phyloP scores from a whole-genome alignment of 176 grass and related monocot genomes.

The Avena eriantha region DNA sequence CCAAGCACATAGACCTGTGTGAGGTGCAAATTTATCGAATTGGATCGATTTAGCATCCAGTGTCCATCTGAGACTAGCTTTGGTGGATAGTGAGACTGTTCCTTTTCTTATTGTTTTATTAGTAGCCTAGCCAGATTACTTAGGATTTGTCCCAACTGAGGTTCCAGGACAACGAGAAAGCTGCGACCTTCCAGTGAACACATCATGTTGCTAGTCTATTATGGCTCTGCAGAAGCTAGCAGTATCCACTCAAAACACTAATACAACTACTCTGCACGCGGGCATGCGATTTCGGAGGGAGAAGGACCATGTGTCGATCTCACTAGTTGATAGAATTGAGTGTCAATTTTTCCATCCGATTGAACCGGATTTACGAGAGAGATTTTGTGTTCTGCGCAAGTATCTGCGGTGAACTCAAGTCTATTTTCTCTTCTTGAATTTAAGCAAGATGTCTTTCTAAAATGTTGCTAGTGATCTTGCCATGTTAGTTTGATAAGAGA shows the following conservation, averaged over 20 bases:
- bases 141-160: too few relatives aligned
- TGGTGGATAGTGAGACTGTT: too few relatives aligned
- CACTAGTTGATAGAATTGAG: not conserved
- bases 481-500: not conserved
- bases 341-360: not conserved
- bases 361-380: not conserved
- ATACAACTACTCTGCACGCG: not conserved
- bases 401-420: not conserved
- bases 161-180: not conserved
- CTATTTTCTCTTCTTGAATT: not conserved
- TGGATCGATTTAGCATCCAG: too few relatives aligned
- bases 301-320: too few relatives aligned
- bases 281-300: not conserved
- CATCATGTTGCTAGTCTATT: not conserved
- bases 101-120: too few relatives aligned
- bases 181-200: not conserved
- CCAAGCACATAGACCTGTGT: not conserved
- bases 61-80: too few relatives aligned
- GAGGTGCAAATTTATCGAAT: too few relatives aligned
- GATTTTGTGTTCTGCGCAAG: not conserved
- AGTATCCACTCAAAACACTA: not conserved
- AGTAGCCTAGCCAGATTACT: not conserved
- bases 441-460: not conserved
- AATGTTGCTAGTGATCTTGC: not conserved
- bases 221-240: not conserved